Base-by-base conservation (phyloP, 2,329 filamentous ascomycete species). In the Niveomyces coronatus region DNA sequence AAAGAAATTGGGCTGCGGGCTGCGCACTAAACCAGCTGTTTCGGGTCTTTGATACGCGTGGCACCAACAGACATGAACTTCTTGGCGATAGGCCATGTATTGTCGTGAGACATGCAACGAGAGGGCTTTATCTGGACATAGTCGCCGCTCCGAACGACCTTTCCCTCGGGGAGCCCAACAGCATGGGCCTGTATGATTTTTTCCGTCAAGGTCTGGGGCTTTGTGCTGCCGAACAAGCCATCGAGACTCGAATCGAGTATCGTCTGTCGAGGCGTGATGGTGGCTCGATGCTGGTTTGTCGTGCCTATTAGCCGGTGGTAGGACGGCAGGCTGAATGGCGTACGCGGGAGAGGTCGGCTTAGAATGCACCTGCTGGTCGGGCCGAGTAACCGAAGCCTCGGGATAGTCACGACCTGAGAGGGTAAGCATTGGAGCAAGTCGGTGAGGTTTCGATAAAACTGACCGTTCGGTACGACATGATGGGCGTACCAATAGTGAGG, bases 171-270 rank as follows among this genome's bases (percentile, higher is more conserved):
- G 1, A 94, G 71, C 9, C 79, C 85, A n/a, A 87, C 70, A 1
- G 85, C 73, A 58, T 94, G 81, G 13, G 71, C 64, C 57, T 95
- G 88, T 0, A 94, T 80, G 42, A 95, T 94, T 68, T 94, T 94
- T 58, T 95, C 88, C 3, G 85, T 91, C 36, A 94, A 62, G 3
- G 85, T 95, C 61, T 94, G 87, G 0, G 84, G 74, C 3, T 39
- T 29, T 46, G 19, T 31, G 7, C 20, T 19, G n/a, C n/a, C n/a
- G n/a, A n/a, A n/a, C n/a, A n/a, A n/a, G n/a, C n/a, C 17, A 16
- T n/a, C 16, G 16, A 20, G 17, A 41, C 37, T 26, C 23, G 23
- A 24, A n/a, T 23, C 35, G 11, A n/a, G 11, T 29, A 13, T 17
- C 26, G 26, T 30, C 35, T 9, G 18, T 27, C 15, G 35, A 19